Conservation (phyloP, 2,329 filamentous ascomycete species). For the Dothidotthia symphoricarpi region DNA sequence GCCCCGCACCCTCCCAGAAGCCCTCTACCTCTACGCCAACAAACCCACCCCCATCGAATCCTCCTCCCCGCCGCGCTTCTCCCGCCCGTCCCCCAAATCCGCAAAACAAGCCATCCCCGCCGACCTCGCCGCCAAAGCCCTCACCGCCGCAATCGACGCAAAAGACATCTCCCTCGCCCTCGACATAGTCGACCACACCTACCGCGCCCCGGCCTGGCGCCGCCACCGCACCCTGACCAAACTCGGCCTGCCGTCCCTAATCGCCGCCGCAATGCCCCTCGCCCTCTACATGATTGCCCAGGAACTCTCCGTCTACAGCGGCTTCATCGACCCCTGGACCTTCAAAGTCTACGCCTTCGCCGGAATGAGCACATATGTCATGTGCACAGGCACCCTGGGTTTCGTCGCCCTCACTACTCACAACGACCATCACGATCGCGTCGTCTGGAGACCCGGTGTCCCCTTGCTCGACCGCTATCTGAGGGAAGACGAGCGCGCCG, state of each 20-base stretch:
- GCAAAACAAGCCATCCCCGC: conserved; percentile 69
- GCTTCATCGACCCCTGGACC: conserved; percentile 70
- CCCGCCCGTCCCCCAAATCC: conserved; percentile 62
- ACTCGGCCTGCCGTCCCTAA: conserved; percentile 59
- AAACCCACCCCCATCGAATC: conserved; percentile 70
- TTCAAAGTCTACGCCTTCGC: conserved; percentile 78
- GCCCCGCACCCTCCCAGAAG: conserved; percentile 73
- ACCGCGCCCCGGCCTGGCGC: conserved; percentile 64
- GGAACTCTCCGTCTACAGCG: conserved; percentile 65
- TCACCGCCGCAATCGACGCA: conserved; percentile 75
- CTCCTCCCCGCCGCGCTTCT: conserved; percentile 47
- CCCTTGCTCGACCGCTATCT: conserved; percentile 80
- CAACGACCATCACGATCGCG: conserved; percentile 93
- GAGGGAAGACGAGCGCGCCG: conserved; percentile 83
- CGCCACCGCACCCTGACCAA: conserved; percentile 66
- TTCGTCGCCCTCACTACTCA: conserved; percentile 79
- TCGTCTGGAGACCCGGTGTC: conserved; percentile 84
- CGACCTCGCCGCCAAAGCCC: conserved; percentile 68
- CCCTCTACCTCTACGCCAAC: conserved; percentile 77
- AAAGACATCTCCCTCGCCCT: conserved; percentile 77
- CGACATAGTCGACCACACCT: conserved; percentile 69
- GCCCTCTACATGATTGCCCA: conserved; percentile 70
- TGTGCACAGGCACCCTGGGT: conserved; percentile 77
- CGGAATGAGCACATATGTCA: conserved; percentile 79
- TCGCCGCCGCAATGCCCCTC: conserved; percentile 59